Evolutionary conservation across 345 rosid species (phyloP), one percentile per base, ranked within the genome.

Genomic region (Hibiscus mutabilis): DNA sequence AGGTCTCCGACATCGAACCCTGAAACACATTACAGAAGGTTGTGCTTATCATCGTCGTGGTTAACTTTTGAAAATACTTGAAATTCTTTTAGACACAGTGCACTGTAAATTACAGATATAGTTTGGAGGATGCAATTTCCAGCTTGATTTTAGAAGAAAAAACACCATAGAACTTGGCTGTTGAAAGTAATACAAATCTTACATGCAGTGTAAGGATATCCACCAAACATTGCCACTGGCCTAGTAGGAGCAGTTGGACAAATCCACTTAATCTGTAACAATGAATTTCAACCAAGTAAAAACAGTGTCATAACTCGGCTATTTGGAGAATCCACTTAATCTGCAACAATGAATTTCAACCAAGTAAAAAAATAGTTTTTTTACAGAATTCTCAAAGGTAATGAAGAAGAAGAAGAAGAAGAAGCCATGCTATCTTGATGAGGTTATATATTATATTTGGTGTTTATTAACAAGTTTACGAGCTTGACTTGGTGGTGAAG

Each of bases 181-280:
- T n/a, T 47, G 37, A 37, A 49, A 56, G 47, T 8, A 35, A 60
- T 6, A 3, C 12, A 73, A 71, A 73, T 79, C 93, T 85, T 84
- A 90, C 96, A 90, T 24, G 96, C 93, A 71, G 96, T 88, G 80
- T 89, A 83, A 27, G 89, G 91, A 67, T 85, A 79, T 76, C 96
- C 96, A 53, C 93, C 93, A 8, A 90, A 80, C 52, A 87, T 68
- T 18, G 86, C 81, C 63, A 90, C 82, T 60, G 93, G 93, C 70
- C 85, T 84, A 1, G 89, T 84, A 33, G 96, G 96, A 73, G 96
- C 90, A 73, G 96, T 90, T 35, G 96, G 96, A 66, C 96, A 90
- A 73, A 90, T 88, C 96, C 93, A 90, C 78, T 90, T 90, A 63
- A 90, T 88, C 93, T 90, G 82, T 53, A 49, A 71, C 49, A 29